Evolutionary conservation across 176 grass and related monocot genomes (phyloP).

Genomic region (Coix lacrymajobi): DNA sequence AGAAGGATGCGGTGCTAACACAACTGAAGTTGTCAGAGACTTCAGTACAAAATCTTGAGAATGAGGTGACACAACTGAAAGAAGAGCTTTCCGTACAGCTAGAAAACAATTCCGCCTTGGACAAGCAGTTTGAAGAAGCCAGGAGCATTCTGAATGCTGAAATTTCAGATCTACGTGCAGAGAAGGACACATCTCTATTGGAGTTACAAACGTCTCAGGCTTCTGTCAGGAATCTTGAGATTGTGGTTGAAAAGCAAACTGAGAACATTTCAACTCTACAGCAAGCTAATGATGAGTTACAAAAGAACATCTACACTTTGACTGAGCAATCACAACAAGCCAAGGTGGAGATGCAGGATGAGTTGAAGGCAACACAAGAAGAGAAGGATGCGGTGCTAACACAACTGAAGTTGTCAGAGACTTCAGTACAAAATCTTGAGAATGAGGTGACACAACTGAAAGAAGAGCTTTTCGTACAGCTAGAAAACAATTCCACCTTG

Average conservation of each 20-base stretch:
- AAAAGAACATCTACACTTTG: conserved; percentile 19
- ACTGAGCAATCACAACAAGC: conserved; percentile 18
- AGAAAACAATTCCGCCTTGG: not conserved
- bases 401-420: conserved; percentile 13
- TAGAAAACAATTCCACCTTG: not conserved
- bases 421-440: conserved; percentile 25
- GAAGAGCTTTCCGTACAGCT: not conserved
- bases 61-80: conserved; percentile 24
- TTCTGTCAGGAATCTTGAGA: conserved; percentile 30
- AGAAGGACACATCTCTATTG: conserved; percentile 14
- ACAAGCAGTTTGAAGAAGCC: conserved; percentile 31
- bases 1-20: conserved; percentile 16
- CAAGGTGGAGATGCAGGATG: conserved; percentile 26
- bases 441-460: conserved; percentile 28
- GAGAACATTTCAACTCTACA: conserved; percentile 32
- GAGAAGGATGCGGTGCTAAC: conserved; percentile 16
- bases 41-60: conserved; percentile 30
- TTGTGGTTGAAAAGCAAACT: conserved; percentile 30
- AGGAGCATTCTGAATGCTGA: conserved; percentile 20
- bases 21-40: conserved; percentile 7
- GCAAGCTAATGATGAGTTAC: conserved; percentile 21
- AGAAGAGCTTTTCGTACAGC: not conserved
- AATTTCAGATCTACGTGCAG: conserved; percentile 19
- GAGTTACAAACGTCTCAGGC: conserved; percentile 24
- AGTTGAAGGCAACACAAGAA: conserved; percentile 1